phyloP scores from a whole-genome alignment of 148 eudicot species.

The Heliosperma pusillum region DNA sequence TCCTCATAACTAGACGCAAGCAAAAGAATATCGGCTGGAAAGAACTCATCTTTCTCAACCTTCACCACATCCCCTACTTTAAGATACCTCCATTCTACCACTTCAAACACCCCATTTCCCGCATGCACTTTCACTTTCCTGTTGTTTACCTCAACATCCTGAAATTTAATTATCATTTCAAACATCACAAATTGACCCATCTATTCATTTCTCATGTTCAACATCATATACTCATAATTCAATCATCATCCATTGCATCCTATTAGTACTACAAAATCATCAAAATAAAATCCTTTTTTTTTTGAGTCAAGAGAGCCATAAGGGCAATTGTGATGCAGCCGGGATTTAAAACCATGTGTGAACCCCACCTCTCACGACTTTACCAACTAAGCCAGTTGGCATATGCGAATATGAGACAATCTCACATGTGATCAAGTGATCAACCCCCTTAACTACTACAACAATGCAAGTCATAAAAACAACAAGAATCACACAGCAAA shows the following conservation, averaged over 20 bases:
- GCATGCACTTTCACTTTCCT: slow-evolving; percentile 69
- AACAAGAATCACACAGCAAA: not conserved
- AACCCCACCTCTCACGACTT: no score
- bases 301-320: no score
- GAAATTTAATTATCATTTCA: slow-evolving; percentile 20
- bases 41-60: slow-evolving; percentile 86
- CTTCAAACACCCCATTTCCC: slow-evolving; percentile 59
- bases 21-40: slow-evolving; percentile 87
- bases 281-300: no score
- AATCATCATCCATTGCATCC: slow-evolving; percentile 1
- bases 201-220: not conserved
- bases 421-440: not conserved
- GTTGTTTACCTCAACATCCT: slow-evolving; percentile 86
- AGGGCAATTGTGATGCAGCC: no score
- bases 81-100: slow-evolving; percentile 60
- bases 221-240: not conserved
- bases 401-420: not conserved
- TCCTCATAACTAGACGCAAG: slow-evolving; percentile 93
- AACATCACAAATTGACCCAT: slow-evolving; percentile 6
- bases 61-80: slow-evolving; percentile 87
- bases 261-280: not conserved
- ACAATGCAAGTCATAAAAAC: not conserved
- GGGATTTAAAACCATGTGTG: no score
- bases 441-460: no score
- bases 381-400: no score